These are phyloP conservation scores for Boletales sp. DNA, from an alignment of 768 basidiomycete genomes.

Conservation along the genomic window DNA sequence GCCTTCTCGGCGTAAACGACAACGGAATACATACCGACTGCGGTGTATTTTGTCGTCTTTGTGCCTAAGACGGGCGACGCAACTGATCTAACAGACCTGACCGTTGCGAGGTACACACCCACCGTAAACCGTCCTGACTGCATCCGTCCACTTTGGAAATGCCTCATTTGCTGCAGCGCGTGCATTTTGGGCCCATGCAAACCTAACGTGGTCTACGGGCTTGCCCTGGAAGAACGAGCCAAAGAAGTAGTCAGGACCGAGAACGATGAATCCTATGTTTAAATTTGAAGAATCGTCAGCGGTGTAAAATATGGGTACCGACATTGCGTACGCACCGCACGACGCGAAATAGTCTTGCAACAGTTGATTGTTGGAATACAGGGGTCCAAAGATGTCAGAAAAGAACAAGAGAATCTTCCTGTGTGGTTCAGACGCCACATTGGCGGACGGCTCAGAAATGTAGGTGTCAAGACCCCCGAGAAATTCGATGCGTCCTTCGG, in stretches of 20 bases:
- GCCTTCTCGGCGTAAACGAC: too few relatives aligned
- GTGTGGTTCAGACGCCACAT: slow-evolving; percentile 17
- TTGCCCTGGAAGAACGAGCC: slow-evolving; percentile 42
- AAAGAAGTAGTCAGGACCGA: slow-evolving; percentile 61
- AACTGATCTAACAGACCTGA: background rate
- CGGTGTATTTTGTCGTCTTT: slow-evolving; percentile 36
- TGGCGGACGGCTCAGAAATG: slow-evolving; percentile 42
- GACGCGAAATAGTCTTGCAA: slow-evolving; percentile 50
- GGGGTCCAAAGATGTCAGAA: slow-evolving; percentile 52
- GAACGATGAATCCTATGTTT: slow-evolving; percentile 47
- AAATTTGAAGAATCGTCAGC: too few relatives aligned
- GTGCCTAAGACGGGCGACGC: slow-evolving; percentile 13
- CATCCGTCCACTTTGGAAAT: slow-evolving; percentile 49
- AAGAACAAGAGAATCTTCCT: slow-evolving; percentile 52
- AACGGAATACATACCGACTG: slow-evolving; percentile 36
- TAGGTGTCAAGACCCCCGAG: slow-evolving; percentile 54
- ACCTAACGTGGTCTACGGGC: slow-evolving; percentile 27
- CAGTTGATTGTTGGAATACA: slow-evolving; percentile 52
- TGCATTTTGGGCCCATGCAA: slow-evolving; percentile 36
- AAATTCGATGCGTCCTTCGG: slow-evolving; percentile 39
- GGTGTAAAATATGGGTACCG: too few relatives aligned
- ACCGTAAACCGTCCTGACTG: slow-evolving; percentile 50
- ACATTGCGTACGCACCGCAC: slow-evolving; percentile 37
- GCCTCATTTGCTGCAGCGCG: slow-evolving; percentile 33
- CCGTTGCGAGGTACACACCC: background rate